Evolutionary conservation across 805 yeast species (phyloP).

Genomic region (Saccharomycopsis synnaedendra): DNA sequence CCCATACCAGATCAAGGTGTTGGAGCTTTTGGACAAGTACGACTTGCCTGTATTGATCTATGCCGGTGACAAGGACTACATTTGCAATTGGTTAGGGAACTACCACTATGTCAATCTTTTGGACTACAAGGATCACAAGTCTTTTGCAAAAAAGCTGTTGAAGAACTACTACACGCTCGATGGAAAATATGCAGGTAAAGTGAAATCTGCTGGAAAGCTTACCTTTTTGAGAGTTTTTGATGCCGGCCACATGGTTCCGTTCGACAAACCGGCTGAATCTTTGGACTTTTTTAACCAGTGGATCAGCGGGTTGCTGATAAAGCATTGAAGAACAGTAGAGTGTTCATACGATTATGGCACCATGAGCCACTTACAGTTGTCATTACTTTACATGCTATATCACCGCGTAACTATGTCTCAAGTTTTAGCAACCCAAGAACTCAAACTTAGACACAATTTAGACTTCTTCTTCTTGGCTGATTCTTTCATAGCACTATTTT

Average conservation of each 20-base stretch:
- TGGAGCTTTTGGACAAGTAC: slow-evolving; percentile 40
- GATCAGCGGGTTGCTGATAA: slow-evolving; percentile 36
- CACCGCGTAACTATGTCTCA: too few relatives aligned
- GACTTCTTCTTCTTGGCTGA: too few relatives aligned
- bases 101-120: slow-evolving; percentile 67
- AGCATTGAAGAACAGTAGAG: too few relatives aligned
- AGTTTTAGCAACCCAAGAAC: too few relatives aligned
- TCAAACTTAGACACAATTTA: too few relatives aligned
- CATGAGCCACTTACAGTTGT: too few relatives aligned
- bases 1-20: slow-evolving; percentile 72
- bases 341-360: too few relatives aligned
- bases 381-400: too few relatives aligned
- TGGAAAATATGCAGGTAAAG: slow-evolving; percentile 42
- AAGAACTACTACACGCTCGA: slow-evolving; percentile 26
- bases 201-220: slow-evolving; percentile 57
- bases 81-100: slow-evolving; percentile 90
- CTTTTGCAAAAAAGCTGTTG: slow-evolving; percentile 31
- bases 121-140: slow-evolving; percentile 47
- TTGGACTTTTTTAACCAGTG: slow-evolving; percentile 65
- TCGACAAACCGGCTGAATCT: slow-evolving; percentile 68
- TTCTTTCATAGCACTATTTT: too few relatives aligned
- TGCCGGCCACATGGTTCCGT: slow-evolving; percentile 93
- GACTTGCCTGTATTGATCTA: slow-evolving; percentile 70
- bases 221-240: slow-evolving; percentile 68
- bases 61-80: slow-evolving; percentile 89